Evolutionary conservation across 2,329 filamentous ascomycete genomes (phyloP).

Genomic region (Emmonsia crescens): DNA sequence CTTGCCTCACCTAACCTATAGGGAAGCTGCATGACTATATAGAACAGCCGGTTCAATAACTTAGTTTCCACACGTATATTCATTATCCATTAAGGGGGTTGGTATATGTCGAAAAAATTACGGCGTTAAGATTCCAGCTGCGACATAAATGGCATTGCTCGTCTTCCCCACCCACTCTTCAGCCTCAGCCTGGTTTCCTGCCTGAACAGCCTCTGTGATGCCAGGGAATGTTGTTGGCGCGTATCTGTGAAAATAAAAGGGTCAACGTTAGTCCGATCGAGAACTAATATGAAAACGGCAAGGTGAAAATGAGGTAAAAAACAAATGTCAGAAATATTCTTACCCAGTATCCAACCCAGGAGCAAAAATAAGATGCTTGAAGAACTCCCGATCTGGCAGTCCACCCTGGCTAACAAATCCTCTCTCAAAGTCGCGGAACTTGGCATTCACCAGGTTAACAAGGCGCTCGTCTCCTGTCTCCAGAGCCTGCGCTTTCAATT

Average conservation of each 20-base stretch:
- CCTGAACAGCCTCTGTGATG: constrained; percentile 18
- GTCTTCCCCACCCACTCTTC: constrained; percentile 17
- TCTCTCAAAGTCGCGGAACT: constrained; percentile 36
- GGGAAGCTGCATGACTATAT: neutral
- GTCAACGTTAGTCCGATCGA: neutral
- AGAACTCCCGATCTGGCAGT: constrained; percentile 35
- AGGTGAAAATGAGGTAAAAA: neutral
- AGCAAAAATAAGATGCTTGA: constrained; percentile 38
- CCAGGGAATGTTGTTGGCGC: constrained; percentile 18
- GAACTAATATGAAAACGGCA: no score
- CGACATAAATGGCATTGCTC: constrained; percentile 15
- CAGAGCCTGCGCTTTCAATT: constrained; percentile 4
- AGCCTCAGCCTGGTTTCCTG: constrained; percentile 15
- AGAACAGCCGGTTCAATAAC: neutral
- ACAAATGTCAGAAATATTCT: neutral
- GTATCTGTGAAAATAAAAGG: constrained; percentile 9
- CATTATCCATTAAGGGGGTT: neutral
- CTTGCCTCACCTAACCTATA: neutral
- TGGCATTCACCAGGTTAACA: constrained; percentile 31
- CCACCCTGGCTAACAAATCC: constrained; percentile 39
- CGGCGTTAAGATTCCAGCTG: constrained; percentile 15
- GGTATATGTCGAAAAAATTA: neutral
- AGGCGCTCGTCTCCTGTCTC: constrained; percentile 9
- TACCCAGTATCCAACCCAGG: constrained; percentile 32
- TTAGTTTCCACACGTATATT: neutral